Percentiles rank a stretch among this genome's conserved stretches.
phyloP scores from a whole-genome alignment of 192 early-diverging fungal genomes.

The Geranomyces variabilis region DNA sequence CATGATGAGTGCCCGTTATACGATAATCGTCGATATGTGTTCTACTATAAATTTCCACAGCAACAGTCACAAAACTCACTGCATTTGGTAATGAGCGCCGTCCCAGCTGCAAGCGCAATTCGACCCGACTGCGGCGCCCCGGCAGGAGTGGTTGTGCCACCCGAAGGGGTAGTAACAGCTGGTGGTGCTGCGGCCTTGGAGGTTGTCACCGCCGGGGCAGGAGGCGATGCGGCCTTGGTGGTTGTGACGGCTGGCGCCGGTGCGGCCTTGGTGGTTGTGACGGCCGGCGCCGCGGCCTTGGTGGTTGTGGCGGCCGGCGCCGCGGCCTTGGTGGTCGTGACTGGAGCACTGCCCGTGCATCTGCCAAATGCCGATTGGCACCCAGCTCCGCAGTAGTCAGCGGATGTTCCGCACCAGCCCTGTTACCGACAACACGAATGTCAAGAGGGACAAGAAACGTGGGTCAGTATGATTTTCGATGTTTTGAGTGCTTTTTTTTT shows the following conservation, averaged over 20 bases:
- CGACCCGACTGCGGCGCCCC: neutral
- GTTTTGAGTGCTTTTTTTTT: no score
- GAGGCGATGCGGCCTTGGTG: neutral
- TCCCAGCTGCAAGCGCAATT: neutral
- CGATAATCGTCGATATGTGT: neutral
- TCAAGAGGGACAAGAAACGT: no score
- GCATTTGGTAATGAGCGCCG: neutral
- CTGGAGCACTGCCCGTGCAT: neutral
- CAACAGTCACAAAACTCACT: neutral
- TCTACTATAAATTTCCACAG: neutral
- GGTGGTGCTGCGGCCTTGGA: neutral
- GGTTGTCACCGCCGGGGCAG: constrained; percentile 7
- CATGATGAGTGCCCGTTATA: neutral
- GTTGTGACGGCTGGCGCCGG: neutral
- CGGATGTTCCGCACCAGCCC: constrained; percentile 31
- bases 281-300: neutral
- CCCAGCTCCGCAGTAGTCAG: constrained; percentile 31
- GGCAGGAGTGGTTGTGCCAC: no score
- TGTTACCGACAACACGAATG: no score
- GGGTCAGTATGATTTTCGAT: no score
- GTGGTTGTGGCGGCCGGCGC: constrained; percentile 3
- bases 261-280: neutral
- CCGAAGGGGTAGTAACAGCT: neutral
- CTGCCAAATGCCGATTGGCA: constrained; percentile 9
- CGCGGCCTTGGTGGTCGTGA: neutral